These are phyloP conservation scores for Leishmania aethiopica DNA, from an alignment of 208 protist species.

Conservation along the genomic window DNA sequence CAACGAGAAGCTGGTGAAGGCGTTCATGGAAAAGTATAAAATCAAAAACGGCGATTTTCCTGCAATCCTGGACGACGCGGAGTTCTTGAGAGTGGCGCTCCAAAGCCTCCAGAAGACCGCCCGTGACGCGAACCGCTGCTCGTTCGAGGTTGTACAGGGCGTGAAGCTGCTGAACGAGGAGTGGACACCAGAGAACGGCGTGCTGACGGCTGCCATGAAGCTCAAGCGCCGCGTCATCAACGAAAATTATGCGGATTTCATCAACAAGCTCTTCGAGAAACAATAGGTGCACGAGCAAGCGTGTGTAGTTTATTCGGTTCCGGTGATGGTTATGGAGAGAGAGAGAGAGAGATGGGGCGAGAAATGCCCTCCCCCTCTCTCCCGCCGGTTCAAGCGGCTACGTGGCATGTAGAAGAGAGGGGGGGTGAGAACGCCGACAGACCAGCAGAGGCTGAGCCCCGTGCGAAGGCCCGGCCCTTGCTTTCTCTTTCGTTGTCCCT, in stretches of 20 bases:
- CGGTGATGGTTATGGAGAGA: not conserved
- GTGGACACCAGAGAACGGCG: constrained; percentile 84
- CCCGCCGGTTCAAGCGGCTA: not conserved
- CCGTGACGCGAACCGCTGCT: constrained; percentile 54
- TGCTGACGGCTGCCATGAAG: constrained; percentile 86
- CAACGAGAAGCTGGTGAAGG: constrained; percentile 48
- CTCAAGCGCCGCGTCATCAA: constrained; percentile 71
- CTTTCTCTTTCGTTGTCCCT: not conserved
- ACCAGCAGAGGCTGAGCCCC: not conserved
- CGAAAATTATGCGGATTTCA: constrained; percentile 62
- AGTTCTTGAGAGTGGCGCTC: constrained; percentile 49
- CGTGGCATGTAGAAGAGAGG: not conserved
- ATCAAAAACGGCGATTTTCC: constrained; percentile 44
- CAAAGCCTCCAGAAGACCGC: constrained; percentile 56
- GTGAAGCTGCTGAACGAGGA: constrained; percentile 66
- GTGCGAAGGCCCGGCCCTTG: not conserved
- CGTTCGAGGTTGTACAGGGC: constrained; percentile 71
- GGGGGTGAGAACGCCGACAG: not conserved
- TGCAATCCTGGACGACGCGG: constrained; percentile 45
- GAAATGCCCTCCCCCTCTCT: not conserved
- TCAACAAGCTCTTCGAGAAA: constrained; percentile 63
- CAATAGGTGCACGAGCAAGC: constrained; percentile 1
- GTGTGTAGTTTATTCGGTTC: not conserved
- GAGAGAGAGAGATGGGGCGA: not conserved
- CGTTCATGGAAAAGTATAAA: constrained; percentile 64